These are phyloP conservation scores for Fusarium chlamydosporum DNA, from an alignment of 2,329 filamentous ascomycete genomes.

Conservation along the genomic window DNA sequence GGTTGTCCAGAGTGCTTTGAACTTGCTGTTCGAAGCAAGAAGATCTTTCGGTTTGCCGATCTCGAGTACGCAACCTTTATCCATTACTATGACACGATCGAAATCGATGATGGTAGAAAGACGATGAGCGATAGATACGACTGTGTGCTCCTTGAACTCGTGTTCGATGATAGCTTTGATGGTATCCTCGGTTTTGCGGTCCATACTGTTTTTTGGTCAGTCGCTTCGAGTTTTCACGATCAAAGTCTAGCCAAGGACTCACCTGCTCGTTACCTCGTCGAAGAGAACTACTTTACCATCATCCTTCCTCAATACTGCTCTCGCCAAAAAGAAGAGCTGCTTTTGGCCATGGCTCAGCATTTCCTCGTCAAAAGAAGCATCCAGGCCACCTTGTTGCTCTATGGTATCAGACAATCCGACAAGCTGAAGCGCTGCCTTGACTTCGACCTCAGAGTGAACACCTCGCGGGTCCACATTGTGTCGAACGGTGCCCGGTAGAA, in stretches of 20 bases:
- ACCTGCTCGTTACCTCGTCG: conserved; percentile 59
- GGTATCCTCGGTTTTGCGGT: conserved; percentile 53
- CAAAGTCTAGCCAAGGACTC: conserved; percentile 25
- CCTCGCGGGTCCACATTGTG: conserved; percentile 63
- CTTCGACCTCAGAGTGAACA: conserved; percentile 53
- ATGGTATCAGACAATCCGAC: conserved; percentile 60
- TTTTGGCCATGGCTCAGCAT: conserved; percentile 62
- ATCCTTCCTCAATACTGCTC: conserved; percentile 60
- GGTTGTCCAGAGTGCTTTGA: conserved; percentile 53
- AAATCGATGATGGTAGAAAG: conserved; percentile 60
- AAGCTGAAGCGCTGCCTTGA: conserved; percentile 59
- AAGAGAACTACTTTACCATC: conserved; percentile 59
- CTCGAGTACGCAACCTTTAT: conserved; percentile 49
- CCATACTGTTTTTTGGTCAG: conserved; percentile 50
- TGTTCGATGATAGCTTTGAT: conserved; percentile 55
- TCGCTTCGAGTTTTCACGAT: neutral
- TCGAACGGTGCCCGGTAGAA: conserved; percentile 62
- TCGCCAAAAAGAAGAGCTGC: conserved; percentile 66
- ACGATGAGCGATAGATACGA: conserved; percentile 62
- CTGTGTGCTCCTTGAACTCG: conserved; percentile 62
- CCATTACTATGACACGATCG: conserved; percentile 51
- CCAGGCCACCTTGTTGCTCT: conserved; percentile 56
- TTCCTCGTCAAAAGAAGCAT: conserved; percentile 54
- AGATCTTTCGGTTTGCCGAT: conserved; percentile 47
- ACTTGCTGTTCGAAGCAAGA: conserved; percentile 36